Evolutionary conservation across 2,329 filamentous ascomycete species (phyloP).

Genomic region (Calonectria multiphialidica): DNA sequence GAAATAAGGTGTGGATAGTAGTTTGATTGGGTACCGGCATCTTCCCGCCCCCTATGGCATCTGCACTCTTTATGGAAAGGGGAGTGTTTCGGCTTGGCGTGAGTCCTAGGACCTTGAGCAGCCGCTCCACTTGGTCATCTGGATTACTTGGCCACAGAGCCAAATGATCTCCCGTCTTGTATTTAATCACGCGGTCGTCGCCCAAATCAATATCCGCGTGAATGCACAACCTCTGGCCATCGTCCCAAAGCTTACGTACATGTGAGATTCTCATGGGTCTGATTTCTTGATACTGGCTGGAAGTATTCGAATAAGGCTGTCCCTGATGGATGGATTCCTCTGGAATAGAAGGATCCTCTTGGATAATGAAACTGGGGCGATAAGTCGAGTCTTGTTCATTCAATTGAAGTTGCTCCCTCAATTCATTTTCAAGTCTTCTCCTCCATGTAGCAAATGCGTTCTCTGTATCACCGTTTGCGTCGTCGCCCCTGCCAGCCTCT

Average conservation of each 20-base stretch:
- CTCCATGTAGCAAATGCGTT: background rate
- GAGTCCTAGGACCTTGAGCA: background rate
- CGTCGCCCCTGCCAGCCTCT: background rate
- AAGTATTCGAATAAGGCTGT: background rate
- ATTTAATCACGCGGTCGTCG: background rate
- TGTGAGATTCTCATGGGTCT: background rate
- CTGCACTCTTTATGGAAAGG: background rate
- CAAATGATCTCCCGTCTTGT: background rate
- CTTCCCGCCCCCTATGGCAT: background rate
- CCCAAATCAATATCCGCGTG: background rate
- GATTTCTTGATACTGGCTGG: background rate
- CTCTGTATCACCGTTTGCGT: background rate
- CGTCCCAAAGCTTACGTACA: background rate
- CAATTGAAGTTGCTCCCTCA: background rate
- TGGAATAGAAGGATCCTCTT: background rate
- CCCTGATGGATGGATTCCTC: background rate
- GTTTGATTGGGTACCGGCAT: background rate
- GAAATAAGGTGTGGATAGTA: background rate
- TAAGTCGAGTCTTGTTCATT: background rate
- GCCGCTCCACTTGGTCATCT: background rate
- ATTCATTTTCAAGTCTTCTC: background rate
- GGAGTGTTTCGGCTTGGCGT: background rate
- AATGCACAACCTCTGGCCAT: background rate
- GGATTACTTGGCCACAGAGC: background rate
- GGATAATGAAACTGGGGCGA: background rate